Evolutionary conservation across 352 stramenopile species (phyloP).

Genomic region (Phytophthora ramorum): DNA sequence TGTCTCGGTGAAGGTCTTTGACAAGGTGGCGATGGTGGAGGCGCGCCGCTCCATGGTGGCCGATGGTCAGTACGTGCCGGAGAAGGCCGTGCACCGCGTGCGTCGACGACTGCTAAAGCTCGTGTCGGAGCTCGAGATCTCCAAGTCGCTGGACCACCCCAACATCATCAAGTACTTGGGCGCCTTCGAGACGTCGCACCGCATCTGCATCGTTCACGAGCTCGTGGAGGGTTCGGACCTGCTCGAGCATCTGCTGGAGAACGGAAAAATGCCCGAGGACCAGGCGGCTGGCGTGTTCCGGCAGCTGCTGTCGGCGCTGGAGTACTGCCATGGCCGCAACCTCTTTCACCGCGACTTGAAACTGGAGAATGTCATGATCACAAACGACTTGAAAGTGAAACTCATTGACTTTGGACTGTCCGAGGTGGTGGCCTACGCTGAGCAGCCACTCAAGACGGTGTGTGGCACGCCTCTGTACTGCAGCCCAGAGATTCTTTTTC

Average conservation of each 20-base stretch:
- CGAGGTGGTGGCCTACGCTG: conserved; percentile 76
- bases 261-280: conserved; percentile 78
- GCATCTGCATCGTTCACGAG: conserved; percentile 83
- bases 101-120: conserved; percentile 79
- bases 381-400: conserved; percentile 92
- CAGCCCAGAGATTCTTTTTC: conserved; percentile 79
- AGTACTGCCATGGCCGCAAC: conserved; percentile 91
- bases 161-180: conserved; percentile 84
- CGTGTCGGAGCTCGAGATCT: conserved; percentile 86
- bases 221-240: conserved; percentile 78
- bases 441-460: conserved; percentile 73
- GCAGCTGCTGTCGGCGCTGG: conserved; percentile 93
- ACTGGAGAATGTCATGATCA: conserved; percentile 96
- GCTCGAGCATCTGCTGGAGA: conserved; percentile 72
- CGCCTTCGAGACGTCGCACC: conserved; percentile 81
- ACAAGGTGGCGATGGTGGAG: conserved; percentile 86
- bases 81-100: conserved; percentile 79
- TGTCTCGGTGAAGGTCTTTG: conserved; percentile 85
- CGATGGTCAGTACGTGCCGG: conserved; percentile 57
- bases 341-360: conserved; percentile 97
- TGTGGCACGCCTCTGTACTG: conserved; percentile 87
- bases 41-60: conserved; percentile 79
- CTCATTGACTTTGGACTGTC: conserved; percentile 97
- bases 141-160: conserved; percentile 68
- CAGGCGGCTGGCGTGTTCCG: conserved; percentile 59